Evolutionary conservation across 805 yeast species (phyloP).

Genomic region (Sugiyamaella boreocaroliniensis): DNA sequence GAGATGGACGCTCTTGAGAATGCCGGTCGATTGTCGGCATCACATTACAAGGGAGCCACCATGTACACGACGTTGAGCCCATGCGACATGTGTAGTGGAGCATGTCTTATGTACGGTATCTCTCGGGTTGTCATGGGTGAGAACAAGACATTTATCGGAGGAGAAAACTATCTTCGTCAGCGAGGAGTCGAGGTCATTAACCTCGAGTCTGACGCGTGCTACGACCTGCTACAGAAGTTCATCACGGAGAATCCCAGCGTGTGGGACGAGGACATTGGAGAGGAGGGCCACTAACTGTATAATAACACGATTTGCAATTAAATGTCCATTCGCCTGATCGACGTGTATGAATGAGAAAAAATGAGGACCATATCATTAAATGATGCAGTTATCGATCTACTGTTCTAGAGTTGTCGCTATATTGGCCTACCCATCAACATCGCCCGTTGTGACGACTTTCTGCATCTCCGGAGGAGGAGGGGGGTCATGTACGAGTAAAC

Average conservation of each 20-base stretch:
- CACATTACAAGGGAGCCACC: slow-evolving; percentile 74
- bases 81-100: slow-evolving; percentile 93
- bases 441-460: too few relatives aligned
- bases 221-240: slow-evolving; percentile 67
- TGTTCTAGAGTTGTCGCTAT: too few relatives aligned
- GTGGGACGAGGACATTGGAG: slow-evolving; percentile 37
- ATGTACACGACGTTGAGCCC: slow-evolving; percentile 91
- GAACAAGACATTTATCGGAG: slow-evolving; percentile 74
- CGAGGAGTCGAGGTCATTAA: slow-evolving; percentile 51
- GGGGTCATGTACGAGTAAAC: too few relatives aligned
- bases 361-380: too few relatives aligned
- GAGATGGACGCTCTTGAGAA: slow-evolving; percentile 85
- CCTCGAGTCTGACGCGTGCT: slow-evolving; percentile 30
- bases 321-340: too few relatives aligned
- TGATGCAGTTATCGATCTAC: too few relatives aligned
- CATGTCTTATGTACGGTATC: slow-evolving; percentile 81
- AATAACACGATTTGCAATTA: too few relatives aligned
- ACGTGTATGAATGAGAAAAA: too few relatives aligned
- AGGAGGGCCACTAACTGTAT: background rate
- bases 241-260: slow-evolving; percentile 50
- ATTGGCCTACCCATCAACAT: too few relatives aligned
- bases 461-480: too few relatives aligned
- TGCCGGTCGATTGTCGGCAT: slow-evolving; percentile 83
- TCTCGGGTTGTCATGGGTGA: slow-evolving; percentile 87
- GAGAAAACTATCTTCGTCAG: slow-evolving; percentile 61